Evolutionary conservation across 2,329 filamentous ascomycete genomes (phyloP), one percentile per base, ranked within the genome.

Genomic region (Chaetomiaceae sp.): DNA sequence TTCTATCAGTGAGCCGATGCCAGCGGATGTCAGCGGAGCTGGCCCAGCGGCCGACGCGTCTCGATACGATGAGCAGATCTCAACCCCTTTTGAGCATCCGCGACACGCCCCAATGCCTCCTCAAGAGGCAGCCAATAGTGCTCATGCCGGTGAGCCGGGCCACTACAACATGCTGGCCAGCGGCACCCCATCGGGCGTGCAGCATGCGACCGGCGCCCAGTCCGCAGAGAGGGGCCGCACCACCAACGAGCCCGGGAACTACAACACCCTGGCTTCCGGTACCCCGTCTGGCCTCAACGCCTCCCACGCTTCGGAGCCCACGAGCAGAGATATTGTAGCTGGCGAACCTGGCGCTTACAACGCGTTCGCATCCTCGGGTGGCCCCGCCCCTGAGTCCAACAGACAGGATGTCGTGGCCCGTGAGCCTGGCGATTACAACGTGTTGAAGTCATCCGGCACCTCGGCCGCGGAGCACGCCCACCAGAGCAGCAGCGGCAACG

Each of bases 1-100:
- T 6, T 14, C 17, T 1, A 19, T n/a, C 24, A 35, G 14, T 3
- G 18, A 10, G 7, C 30, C 18, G 8, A 14, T 22, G 6, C 14
- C 47, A 17, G 19, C 38, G 14, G 26, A n/a, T 4, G 15, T 29
- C 7, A 38, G 45, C n/a, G 43, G 35, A 12, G 39, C 39, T 18
- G 39, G 35, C 1, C 39, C 42, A 2, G 39, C 30, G 5, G 49
- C 30, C n/a, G 36, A 44, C 1, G 14, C 37, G 6, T 7, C 22
- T n/a, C 19, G 27, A 14, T 39, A 41, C 15, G 12, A 37, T 12
- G 40, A 45, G n/a, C 18, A 38, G 24, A 33, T 49, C 37, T 35
- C 44, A n/a, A 42, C 51, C 8, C 45, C 45, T 10, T 56, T 52
- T 27, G 53, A 56, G 32, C 48, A 56, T 20, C 51, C 53, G 1